A percentile compares a stretch with the other conserved stretches of the same genome.
phyloP scores from a whole-genome alignment of 495 filamentous ascomycete genomes.

The Neurospora sublineolata region DNA sequence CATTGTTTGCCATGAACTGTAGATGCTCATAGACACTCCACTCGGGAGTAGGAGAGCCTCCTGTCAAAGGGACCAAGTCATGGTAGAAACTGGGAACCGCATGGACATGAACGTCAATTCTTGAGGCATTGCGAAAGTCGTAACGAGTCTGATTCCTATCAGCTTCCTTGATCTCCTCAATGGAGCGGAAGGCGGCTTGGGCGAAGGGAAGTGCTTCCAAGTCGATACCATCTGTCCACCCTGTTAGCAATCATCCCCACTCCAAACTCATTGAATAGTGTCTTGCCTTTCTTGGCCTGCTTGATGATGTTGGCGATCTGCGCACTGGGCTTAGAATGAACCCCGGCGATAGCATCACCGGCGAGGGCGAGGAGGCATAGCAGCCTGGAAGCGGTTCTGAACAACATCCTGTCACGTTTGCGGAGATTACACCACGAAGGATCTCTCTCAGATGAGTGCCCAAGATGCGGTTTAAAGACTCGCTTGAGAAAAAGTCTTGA shows the following conservation, averaged over 20 bases:
- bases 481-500: neutral
- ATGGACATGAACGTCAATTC: neutral
- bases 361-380: neutral
- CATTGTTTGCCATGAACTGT: neutral
- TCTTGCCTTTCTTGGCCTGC: neutral
- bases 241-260: neutral
- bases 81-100: neutral
- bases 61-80: neutral
- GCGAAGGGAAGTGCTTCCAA: constrained; percentile 3
- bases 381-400: neutral
- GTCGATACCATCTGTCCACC: neutral
- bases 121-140: neutral
- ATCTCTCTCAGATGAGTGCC: neutral
- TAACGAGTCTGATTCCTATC: neutral
- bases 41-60: neutral
- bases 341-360: neutral
- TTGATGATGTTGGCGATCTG: constrained; percentile 1
- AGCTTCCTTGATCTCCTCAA: constrained; percentile 1
- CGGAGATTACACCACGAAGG: neutral
- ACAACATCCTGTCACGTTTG: neutral
- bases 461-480: neutral
- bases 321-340: neutral
- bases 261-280: neutral
- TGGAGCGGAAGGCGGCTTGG: constrained; percentile 1
- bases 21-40: neutral